Evolutionary conservation across 1,284 basidiomycete genomes (phyloP).

Genomic region (Caloboletus firmus): DNA sequence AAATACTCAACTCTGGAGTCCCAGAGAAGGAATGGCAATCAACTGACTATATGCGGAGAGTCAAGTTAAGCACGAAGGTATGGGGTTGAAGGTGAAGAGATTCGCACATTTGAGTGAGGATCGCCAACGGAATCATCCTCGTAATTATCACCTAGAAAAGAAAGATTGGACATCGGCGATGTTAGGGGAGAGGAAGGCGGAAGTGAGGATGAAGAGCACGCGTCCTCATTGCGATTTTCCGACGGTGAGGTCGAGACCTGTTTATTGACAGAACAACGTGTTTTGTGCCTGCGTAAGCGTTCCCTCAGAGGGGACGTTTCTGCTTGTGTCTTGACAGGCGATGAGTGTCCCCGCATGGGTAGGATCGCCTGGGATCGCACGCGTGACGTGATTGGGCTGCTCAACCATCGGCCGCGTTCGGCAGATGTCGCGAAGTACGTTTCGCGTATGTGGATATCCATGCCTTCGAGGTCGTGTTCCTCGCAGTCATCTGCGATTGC

Average conservation of each 20-base stretch:
- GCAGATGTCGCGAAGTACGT: conserved; percentile 52
- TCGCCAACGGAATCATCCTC: conserved; percentile 13
- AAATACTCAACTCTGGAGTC: conserved; percentile 17
- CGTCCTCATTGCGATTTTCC: conserved; percentile 15
- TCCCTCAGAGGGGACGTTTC: conserved; percentile 5
- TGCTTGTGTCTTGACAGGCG: conserved; percentile 34
- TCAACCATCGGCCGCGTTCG: conserved; percentile 54
- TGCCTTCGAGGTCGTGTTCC: conserved; percentile 35
- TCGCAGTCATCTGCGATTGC: conserved; percentile 22
- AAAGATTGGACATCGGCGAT: conserved; percentile 31
- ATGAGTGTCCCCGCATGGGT: conserved; percentile 37
- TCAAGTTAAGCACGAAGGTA: conserved; percentile 1
- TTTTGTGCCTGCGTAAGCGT: conserved; percentile 1
- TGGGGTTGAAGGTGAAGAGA: background rate
- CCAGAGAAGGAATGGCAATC: background rate
- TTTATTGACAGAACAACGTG: background rate
- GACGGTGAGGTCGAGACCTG: background rate
- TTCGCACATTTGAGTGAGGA: conserved; percentile 20
- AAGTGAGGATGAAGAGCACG: conserved; percentile 27
- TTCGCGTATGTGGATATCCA: conserved; percentile 39
- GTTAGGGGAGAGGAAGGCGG: conserved; percentile 36
- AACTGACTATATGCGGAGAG: conserved; percentile 16
- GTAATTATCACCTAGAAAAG: conserved; percentile 22
- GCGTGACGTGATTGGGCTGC: conserved; percentile 41
- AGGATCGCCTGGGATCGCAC: conserved; percentile 14